These are phyloP conservation scores for Scheffersomyces illinoinensis DNA, from an alignment of 1,139 yeast genomes.

Conservation along the genomic window DNA sequence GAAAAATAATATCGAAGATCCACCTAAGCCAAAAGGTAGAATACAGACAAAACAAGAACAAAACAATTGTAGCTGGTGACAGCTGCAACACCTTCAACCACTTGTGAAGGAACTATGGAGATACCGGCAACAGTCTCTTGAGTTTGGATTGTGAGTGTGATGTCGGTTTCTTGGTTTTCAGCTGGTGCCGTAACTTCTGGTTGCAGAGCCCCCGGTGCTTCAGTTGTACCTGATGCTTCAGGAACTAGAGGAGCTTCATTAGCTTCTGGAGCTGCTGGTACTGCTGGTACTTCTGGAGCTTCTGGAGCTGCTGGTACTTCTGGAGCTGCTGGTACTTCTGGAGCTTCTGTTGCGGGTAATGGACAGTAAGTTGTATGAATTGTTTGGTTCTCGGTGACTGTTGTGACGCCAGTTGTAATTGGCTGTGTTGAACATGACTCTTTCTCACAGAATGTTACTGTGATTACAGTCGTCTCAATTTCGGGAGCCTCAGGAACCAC, in stretches of 20 bases:
- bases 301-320: neutral
- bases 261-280: neutral
- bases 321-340: neutral
- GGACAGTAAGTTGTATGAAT: slow-evolving; percentile 18
- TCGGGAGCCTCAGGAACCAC: neutral
- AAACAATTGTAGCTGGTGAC: neutral
- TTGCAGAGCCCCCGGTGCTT: neutral
- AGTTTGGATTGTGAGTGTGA: neutral
- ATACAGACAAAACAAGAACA: neutral
- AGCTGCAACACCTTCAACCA: neutral
- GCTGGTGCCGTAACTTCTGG: neutral
- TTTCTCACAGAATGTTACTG: slow-evolving; percentile 15
- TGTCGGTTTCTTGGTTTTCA: neutral
- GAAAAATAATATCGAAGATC: too few relatives aligned
- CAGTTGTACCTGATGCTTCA: neutral
- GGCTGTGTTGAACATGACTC: slow-evolving; percentile 3
- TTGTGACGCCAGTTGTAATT: slow-evolving; percentile 6
- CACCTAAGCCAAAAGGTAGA: neutral
- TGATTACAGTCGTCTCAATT: slow-evolving; percentile 15
- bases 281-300: neutral
- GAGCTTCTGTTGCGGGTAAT: neutral
- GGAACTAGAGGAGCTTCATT: neutral
- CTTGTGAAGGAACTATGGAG: neutral
- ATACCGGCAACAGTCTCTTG: neutral
- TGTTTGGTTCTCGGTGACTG: slow-evolving; percentile 1